phyloP scores from a whole-genome alignment of 345 rosid genomes.

The Brassica rapa region DNA sequence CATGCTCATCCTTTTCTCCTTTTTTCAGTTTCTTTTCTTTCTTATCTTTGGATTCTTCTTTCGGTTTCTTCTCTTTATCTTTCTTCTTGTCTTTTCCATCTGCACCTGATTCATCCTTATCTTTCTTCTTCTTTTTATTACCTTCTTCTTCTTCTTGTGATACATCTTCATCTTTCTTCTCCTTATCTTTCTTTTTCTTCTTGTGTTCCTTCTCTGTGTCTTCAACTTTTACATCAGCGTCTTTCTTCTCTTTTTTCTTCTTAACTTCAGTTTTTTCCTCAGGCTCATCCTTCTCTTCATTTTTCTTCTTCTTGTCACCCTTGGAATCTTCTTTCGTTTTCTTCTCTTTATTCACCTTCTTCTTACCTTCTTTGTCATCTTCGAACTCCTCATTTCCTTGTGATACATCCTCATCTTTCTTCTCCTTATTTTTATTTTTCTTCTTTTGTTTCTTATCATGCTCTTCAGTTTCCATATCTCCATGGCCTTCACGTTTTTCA shows the following conservation, averaged over 20 bases:
- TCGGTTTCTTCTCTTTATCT: conserved; percentile 27
- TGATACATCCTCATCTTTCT: neutral
- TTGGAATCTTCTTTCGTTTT: conserved; percentile 16
- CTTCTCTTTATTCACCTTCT: conserved; percentile 21
- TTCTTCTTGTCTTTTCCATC: conserved; percentile 2
- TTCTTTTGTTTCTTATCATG: neutral
- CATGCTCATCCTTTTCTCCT: conserved; percentile 3
- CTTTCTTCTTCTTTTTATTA: conserved; percentile 11
- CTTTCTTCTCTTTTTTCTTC: conserved; percentile 1
- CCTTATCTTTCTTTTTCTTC: conserved; percentile 1
- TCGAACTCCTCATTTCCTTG: neutral
- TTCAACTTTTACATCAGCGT: neutral
- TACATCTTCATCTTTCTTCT: conserved; percentile 10
- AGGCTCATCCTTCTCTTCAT: conserved; percentile 6
- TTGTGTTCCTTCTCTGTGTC: conserved; percentile 1
- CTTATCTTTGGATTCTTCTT: conserved; percentile 15
- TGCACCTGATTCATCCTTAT: neutral
- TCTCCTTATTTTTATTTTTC: conserved; percentile 10
- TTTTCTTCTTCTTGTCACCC: conserved; percentile 11
- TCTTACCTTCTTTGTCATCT: conserved; percentile 1
- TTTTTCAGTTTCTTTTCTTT: conserved; percentile 9
- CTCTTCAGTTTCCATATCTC: neutral
- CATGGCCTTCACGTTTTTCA: conserved; percentile 1
- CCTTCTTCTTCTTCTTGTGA: conserved; percentile 12
- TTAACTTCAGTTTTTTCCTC: neutral